phyloP scores from a whole-genome alignment of 106 monocot species.

The Dioscorea dumetorum region DNA sequence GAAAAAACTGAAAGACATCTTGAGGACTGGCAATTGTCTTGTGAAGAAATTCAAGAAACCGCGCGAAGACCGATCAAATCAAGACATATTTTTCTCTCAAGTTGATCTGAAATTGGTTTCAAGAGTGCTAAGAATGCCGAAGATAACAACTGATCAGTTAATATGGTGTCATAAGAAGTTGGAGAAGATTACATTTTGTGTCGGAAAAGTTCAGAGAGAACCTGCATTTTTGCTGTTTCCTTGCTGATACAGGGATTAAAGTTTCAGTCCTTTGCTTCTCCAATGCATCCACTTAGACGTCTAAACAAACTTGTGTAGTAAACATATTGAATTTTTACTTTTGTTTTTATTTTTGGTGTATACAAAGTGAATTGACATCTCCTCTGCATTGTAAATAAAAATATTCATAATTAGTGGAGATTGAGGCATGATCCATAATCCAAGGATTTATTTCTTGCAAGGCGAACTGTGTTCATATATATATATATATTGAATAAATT shows the following conservation, averaged over 20 bases:
- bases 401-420: no score
- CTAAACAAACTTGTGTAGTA: no score
- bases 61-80: constrained; percentile 42
- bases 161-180: constrained; percentile 80
- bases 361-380: no score
- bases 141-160: constrained; percentile 73
- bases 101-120: constrained; percentile 76
- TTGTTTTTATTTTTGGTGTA: no score
- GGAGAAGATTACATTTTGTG: constrained; percentile 43
- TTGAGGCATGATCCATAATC: no score
- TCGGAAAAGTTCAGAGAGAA: constrained; percentile 64
- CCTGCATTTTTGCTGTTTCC: constrained; percentile 72
- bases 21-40: constrained; percentile 64
- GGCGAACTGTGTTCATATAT: no score
- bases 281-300: no score
- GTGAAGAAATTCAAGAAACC: constrained; percentile 81
- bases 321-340: no score
- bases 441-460: no score
- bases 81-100: constrained; percentile 78
- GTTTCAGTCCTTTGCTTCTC: no score
- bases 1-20: constrained; percentile 65
- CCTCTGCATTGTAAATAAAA: no score
- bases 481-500: no score
- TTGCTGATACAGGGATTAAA: constrained; percentile 22
- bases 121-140: constrained; percentile 61